Evolutionary conservation across 805 yeast genomes (phyloP), one percentile per base, ranked within the genome.

Genomic region (Saturnispora silvae): DNA sequence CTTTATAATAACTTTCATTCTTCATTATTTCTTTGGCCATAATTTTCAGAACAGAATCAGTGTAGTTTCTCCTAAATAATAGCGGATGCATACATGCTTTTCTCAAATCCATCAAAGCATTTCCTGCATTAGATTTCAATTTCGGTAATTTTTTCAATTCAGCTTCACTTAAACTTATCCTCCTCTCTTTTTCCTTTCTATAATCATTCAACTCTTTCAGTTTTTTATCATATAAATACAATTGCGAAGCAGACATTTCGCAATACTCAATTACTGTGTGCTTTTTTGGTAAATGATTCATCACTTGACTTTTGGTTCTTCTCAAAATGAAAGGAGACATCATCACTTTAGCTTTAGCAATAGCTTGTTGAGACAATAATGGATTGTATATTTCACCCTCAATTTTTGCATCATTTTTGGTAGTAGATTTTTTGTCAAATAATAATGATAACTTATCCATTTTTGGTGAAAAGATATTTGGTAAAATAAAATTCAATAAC

Each of bases 291-390:
- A 92, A 64, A 54, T 92, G 89, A 53, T 82, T 75, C 57, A 92
- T 68, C 6, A 92, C 98, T 59, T 89, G 96, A 39, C 74, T 82
- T 61, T 92, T 92, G 54, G 79, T 80, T 56, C 99, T 76, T 59
- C 99, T 72, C 50, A 92, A 64, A 7, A 92, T 89, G 62, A 92
- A 92, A 4, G 99, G 99, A 3, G 94, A 81, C 97, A 92, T 89
- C 96, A 92, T 89, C 4, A 92, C 81, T 56, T 84, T 85, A 3
- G 99, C 99, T 53, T 86, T 82, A 24, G 77, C 70, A 44, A 92
- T 86, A 1, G 98, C 94, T 60, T 89, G 94, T 46, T 80, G 81
- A 0, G 96, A 84, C 28, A 92, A 62, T 30, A 92, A 65, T 2
- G 95, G 95, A 47, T 83, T 82, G 52, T 72, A 80, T 37, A 62